Conservation (phyloP, 257 asterid species). For the Orobanche coerulescens region DNA sequence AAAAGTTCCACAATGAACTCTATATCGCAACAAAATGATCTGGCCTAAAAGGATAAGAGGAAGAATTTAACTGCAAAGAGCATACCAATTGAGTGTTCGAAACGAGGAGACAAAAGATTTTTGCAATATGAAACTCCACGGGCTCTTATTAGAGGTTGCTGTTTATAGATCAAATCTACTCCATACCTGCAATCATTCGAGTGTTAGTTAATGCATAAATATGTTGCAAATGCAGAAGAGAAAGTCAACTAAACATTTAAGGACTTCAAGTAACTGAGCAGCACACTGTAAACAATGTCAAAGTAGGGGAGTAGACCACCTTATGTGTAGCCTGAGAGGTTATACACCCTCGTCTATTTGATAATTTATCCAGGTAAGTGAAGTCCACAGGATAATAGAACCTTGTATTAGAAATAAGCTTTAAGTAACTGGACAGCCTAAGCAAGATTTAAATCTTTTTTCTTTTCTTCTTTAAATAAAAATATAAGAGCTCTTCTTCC, state of each 20-base stretch:
- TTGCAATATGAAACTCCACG: slow-evolving; percentile 99
- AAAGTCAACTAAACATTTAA: slow-evolving; percentile 20
- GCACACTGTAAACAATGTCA: too few relatives aligned
- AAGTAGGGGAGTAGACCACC: too few relatives aligned
- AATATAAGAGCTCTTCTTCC: background rate
- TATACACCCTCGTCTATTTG: too few relatives aligned
- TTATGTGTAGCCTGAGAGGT: too few relatives aligned
- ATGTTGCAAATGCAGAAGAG: slow-evolving; percentile 27
- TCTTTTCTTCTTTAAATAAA: background rate
- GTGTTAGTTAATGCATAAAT: slow-evolving; percentile 29
- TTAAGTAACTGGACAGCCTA: too few relatives aligned
- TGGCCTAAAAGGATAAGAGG: slow-evolving; percentile 14
- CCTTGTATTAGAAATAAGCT: too few relatives aligned
- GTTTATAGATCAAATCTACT: slow-evolving; percentile 64
- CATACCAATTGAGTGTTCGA: slow-evolving; percentile 85
- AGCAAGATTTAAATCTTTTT: too few relatives aligned
- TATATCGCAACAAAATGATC: slow-evolving; percentile 15
- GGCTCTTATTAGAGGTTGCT: slow-evolving; percentile 85
- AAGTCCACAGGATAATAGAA: too few relatives aligned
- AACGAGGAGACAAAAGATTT: slow-evolving; percentile 89
- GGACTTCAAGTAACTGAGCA: slow-evolving; percentile 21
- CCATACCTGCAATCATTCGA: slow-evolving; percentile 64
- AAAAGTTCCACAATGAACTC: slow-evolving; percentile 20
- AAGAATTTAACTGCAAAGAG: slow-evolving; percentile 4
- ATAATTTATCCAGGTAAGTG: too few relatives aligned